phyloP scores from a whole-genome alignment of 768 basidiomycete genomes.

The Amanita exitialis region DNA sequence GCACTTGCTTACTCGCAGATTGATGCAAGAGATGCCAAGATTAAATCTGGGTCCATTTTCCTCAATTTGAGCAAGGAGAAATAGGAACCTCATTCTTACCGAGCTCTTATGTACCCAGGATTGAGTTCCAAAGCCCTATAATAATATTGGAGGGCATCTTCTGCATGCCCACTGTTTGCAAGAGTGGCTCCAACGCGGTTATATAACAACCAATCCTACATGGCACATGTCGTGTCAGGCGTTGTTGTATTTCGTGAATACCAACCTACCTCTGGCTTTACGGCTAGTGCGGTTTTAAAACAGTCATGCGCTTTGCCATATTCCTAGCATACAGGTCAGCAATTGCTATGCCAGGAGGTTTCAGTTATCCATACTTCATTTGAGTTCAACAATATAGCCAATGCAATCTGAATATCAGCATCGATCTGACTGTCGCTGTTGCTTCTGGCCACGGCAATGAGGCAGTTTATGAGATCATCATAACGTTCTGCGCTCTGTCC shows the following conservation, averaged over 20 bases:
- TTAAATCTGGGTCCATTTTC: conserved; percentile 57
- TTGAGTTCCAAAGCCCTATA: conserved; percentile 78
- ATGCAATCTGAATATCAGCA: conserved; percentile 90
- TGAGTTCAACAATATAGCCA: conserved; percentile 87
- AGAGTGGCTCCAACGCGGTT: conserved; percentile 93
- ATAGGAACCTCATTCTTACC: conserved; percentile 29
- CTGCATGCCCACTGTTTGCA: conserved; percentile 77
- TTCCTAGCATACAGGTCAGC: conserved; percentile 40
- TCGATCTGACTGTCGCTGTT: conserved; percentile 58
- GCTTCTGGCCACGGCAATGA: conserved; percentile 73
- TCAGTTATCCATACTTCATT: conserved; percentile 55
- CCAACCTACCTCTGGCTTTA: conserved; percentile 71
- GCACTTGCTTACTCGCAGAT: conserved; percentile 49
- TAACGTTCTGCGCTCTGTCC: conserved; percentile 29
- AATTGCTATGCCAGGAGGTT: background rate
- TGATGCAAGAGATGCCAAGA: conserved; percentile 86
- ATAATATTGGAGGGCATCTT: conserved; percentile 83
- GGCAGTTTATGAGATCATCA: conserved; percentile 52
- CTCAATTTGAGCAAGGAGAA: conserved; percentile 2
- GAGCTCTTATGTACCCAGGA: conserved; percentile 83
- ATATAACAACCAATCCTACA: conserved; percentile 83
- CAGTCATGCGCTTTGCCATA: conserved; percentile 91
- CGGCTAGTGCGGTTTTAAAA: conserved; percentile 79
- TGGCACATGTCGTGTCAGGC: background rate
- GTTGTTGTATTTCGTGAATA: background rate